A percentile compares a stretch with the other conserved stretches of the same genome.
phyloP scores from a whole-genome alignment of 2,329 filamentous ascomycete genomes.

The Magnaporthiopsis rhizophila region DNA sequence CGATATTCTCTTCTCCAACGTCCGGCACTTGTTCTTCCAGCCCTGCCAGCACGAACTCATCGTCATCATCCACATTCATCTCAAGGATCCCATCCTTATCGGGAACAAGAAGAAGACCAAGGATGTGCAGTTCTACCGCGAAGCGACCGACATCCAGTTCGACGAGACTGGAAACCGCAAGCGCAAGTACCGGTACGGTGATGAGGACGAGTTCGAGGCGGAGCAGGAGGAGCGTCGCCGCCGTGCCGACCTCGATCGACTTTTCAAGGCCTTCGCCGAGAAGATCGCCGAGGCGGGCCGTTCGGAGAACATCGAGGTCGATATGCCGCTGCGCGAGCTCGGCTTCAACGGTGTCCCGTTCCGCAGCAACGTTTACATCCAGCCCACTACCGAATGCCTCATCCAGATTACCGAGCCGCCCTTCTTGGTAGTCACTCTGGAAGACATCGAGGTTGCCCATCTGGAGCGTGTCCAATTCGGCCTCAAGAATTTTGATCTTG shows the following conservation, averaged over 20 bases:
- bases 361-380: slow-evolving; percentile 89
- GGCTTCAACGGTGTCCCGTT: slow-evolving; percentile 96
- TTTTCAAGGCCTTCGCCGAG: slow-evolving; percentile 94
- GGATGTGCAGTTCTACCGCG: slow-evolving; percentile 96
- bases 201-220: slow-evolving; percentile 97
- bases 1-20: slow-evolving; percentile 94
- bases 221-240: slow-evolving; percentile 94
- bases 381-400: slow-evolving; percentile 92
- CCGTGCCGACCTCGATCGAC: slow-evolving; percentile 83
- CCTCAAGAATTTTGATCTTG: slow-evolving; percentile 97
- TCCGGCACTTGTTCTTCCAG: slow-evolving; percentile 98
- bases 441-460: slow-evolving; percentile 94
- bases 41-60: slow-evolving; percentile 94
- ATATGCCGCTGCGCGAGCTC: slow-evolving; percentile 93
- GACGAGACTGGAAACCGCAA: slow-evolving; percentile 98
- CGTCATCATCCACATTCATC: slow-evolving; percentile 94
- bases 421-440: slow-evolving; percentile 90
- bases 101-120: slow-evolving; percentile 98
- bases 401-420: slow-evolving; percentile 96
- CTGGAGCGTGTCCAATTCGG: slow-evolving; percentile 94
- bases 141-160: slow-evolving; percentile 97
- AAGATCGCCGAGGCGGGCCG: slow-evolving; percentile 95
- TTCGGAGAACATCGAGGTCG: slow-evolving; percentile 83
- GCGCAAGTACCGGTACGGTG: slow-evolving; percentile 93
- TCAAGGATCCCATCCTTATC: slow-evolving; percentile 96